Percentiles rank a stretch among this genome's conserved stretches.
These are phyloP conservation scores for Linnemannia zychae DNA, from an alignment of 192 early-diverging fungal species.

Conservation along the genomic window DNA sequence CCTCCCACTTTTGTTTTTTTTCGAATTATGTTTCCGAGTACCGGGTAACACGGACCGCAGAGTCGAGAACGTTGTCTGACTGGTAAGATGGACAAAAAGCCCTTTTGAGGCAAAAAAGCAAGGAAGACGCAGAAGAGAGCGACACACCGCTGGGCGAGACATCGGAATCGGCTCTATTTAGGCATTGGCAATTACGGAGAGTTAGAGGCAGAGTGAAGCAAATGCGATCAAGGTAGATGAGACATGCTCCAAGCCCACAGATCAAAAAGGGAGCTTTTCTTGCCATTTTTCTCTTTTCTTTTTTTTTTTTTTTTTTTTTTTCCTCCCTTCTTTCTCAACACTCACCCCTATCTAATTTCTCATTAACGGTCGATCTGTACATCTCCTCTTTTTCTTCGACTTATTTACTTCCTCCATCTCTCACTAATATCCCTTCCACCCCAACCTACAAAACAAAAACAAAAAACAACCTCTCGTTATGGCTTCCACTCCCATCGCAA, in stretches of 20 bases:
- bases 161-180: neutral
- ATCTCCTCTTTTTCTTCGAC: neutral
- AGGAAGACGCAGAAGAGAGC: too few relatives aligned
- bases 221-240: neutral
- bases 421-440: neutral
- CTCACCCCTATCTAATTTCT: neutral
- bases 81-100: neutral
- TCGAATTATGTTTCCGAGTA: neutral
- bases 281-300: neutral
- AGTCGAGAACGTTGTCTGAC: neutral
- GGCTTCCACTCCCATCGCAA: conserved; percentile 55
- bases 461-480: too few relatives aligned
- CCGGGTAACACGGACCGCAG: neutral
- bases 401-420: neutral
- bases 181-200: neutral
- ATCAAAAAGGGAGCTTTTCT: neutral
- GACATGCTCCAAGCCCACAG: neutral
- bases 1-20: too few relatives aligned
- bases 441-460: neutral
- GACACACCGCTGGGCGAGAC: neutral
- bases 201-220: neutral
- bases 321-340: conserved; percentile 3
- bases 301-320: neutral
- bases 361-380: neutral
- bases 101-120: neutral